phyloP scores from a whole-genome alignment of 495 filamentous ascomycete species.

The Aspergillus steynii region DNA sequence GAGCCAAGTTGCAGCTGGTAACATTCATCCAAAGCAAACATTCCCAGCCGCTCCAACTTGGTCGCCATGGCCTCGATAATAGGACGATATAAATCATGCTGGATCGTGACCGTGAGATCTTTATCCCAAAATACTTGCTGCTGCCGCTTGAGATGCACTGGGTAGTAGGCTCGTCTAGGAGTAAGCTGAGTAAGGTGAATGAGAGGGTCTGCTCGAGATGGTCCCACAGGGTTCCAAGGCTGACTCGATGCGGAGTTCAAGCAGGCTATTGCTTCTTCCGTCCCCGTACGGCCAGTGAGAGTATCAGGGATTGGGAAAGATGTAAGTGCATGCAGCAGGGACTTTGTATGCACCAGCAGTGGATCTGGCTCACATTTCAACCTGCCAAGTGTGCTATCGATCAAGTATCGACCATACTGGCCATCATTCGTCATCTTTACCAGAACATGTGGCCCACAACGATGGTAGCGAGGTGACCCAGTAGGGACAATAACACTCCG shows the following conservation, averaged over 20 bases:
- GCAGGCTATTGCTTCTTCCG: background rate
- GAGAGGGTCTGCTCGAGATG: background rate
- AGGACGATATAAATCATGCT: background rate
- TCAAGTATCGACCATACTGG: slow-evolving; percentile 37
- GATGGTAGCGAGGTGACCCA: slow-evolving; percentile 27
- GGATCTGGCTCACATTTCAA: slow-evolving; percentile 49
- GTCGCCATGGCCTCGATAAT: background rate
- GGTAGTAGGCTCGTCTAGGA: background rate
- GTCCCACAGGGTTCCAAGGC: background rate
- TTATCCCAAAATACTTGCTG: background rate
- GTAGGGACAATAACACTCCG: slow-evolving; percentile 50
- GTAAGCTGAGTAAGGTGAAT: background rate
- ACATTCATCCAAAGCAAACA: background rate
- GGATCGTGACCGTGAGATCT: background rate
- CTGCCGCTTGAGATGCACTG: background rate
- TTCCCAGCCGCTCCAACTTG: background rate
- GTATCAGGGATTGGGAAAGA: background rate
- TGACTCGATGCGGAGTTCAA: background rate
- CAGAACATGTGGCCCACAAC: slow-evolving; percentile 31
- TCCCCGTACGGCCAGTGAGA: background rate
- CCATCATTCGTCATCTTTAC: slow-evolving; percentile 38
- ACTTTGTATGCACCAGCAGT: slow-evolving; percentile 40
- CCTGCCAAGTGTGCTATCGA: slow-evolving; percentile 48
- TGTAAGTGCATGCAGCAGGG: slow-evolving; percentile 19
- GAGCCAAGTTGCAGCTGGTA: background rate